phyloP scores from a whole-genome alignment of 306 rosid genomes.

The Acacia crassicarpa region DNA sequence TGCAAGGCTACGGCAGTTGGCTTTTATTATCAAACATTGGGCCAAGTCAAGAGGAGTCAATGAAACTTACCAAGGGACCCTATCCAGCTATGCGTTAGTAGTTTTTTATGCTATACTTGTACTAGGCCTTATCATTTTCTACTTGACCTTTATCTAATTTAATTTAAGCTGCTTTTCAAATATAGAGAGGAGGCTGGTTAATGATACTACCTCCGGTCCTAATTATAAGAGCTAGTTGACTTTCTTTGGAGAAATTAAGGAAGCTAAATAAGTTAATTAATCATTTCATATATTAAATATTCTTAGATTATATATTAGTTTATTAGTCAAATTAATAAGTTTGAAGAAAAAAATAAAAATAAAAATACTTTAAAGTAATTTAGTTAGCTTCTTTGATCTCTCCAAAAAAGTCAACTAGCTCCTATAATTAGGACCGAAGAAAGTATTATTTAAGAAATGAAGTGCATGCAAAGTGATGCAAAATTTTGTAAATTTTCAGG shows the following conservation, averaged over 20 bases:
- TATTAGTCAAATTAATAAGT: too few relatives aligned
- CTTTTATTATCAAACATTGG: slow-evolving; percentile 94
- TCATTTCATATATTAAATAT: too few relatives aligned
- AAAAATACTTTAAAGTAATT: too few relatives aligned
- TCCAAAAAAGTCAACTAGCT: too few relatives aligned
- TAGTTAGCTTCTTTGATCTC: too few relatives aligned
- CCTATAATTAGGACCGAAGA: too few relatives aligned
- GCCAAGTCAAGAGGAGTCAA: slow-evolving; percentile 98
- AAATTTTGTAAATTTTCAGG: slow-evolving; percentile 55
- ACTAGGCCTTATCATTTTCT: neutral
- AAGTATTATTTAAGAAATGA: slow-evolving; percentile 6
- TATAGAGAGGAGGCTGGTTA: neutral
- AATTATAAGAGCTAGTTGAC: too few relatives aligned
- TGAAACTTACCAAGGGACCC: slow-evolving; percentile 95
- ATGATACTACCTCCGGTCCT: too few relatives aligned
- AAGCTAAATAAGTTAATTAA: too few relatives aligned
- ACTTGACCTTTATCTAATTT: neutral
- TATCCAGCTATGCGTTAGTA: slow-evolving; percentile 98
- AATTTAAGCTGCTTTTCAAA: neutral
- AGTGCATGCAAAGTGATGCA: slow-evolving; percentile 14
- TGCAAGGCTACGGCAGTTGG: slow-evolving; percentile 72
- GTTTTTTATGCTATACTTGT: slow-evolving; percentile 21
- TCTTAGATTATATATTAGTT: too few relatives aligned
- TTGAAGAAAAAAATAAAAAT: too few relatives aligned
- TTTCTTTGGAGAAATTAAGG: too few relatives aligned